Evolutionary conservation across 2,329 filamentous ascomycete species (phyloP), one percentile per base, ranked within the genome.

Genomic region (Sporothrix brunneoviolacea): DNA sequence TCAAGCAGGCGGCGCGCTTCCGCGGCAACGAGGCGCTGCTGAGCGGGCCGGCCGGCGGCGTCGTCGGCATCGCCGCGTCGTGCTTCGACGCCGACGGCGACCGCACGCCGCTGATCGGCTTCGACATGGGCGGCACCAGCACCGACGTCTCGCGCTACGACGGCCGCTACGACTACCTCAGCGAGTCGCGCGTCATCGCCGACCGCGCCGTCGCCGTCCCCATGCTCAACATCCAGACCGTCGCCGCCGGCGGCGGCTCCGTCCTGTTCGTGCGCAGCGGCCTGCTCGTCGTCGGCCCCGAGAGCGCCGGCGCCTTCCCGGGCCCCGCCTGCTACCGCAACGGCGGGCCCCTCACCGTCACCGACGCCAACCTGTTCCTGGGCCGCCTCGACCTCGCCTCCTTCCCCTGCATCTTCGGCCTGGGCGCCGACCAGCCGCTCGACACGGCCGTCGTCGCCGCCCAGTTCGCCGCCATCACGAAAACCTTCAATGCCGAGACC

Each of bases 381-480:
- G 90, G 90, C 0, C 79, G 90, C 36, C 71, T 96, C 2, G 68
- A 95, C 1, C 90, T 91, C 0, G 86, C 93, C 55, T 94, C 91
- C 72, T 95, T 95, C 61, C 90, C 90, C 0, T 91, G 91, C 64
- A 96, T 96, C 52, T 95, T 96, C 59, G 91, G 91, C 40, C 84
- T 88, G 64, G 85, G 90, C 35, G 91, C 95, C 63, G 76, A 95
- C 49, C 79, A 91, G 64, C 83, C 83, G 0, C 68, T 95, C 2
- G 90, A 95, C 62, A 72, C 79, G 1, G 77, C 85, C 52, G 85
- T 86, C 0, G 94, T 88, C 58, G 77, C 82, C 62, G 82, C 78
- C 60, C 75, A 88, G 1, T 86, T 96, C 53, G 76, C 86, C 55
- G 83, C 90, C 58, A 70, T 96, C 8, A 81, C 88, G 0, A 76